Evolutionary conservation across 495 filamentous ascomycete species (phyloP).

Genomic region (Xylaria longipes): DNA sequence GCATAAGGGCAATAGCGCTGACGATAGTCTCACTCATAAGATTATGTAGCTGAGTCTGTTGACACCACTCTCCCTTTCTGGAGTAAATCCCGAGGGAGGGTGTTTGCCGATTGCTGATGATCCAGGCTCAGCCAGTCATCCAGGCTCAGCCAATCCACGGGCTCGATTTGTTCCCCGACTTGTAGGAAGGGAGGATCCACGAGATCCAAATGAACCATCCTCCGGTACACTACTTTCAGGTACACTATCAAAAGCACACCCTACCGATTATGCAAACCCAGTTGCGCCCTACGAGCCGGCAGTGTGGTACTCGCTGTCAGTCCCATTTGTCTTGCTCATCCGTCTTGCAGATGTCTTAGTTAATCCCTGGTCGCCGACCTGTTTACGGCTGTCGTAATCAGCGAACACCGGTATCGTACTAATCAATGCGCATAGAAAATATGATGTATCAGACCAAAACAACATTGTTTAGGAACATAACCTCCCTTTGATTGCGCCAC

Average conservation of each 20-base stretch:
- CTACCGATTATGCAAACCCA: background rate
- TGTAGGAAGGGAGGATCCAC: conserved; percentile 13
- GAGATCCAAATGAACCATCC: background rate
- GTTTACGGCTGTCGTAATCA: background rate
- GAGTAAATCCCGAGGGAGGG: background rate
- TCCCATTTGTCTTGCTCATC: background rate
- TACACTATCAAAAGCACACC: conserved; percentile 12
- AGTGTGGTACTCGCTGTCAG: background rate
- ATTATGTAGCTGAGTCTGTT: background rate
- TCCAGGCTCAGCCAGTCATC: background rate
- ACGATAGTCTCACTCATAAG: conserved; percentile 16
- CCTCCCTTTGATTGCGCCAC: background rate
- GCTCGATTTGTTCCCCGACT: background rate
- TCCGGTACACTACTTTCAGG: conserved; percentile 9
- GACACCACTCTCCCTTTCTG: background rate
- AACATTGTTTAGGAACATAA: background rate
- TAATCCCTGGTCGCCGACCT: conserved; percentile 12
- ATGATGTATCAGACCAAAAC: background rate
- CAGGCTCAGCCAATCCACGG: background rate
- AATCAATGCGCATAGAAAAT: background rate
- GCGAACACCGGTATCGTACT: background rate
- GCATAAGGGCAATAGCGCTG: conserved; percentile 10
- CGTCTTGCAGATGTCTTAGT: conserved; percentile 4
- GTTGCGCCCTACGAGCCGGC: background rate
- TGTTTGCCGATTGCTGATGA: conserved; percentile 17